Evolutionary conservation across 805 yeast species (phyloP).

Genomic region (Jamesozyma piceae): DNA sequence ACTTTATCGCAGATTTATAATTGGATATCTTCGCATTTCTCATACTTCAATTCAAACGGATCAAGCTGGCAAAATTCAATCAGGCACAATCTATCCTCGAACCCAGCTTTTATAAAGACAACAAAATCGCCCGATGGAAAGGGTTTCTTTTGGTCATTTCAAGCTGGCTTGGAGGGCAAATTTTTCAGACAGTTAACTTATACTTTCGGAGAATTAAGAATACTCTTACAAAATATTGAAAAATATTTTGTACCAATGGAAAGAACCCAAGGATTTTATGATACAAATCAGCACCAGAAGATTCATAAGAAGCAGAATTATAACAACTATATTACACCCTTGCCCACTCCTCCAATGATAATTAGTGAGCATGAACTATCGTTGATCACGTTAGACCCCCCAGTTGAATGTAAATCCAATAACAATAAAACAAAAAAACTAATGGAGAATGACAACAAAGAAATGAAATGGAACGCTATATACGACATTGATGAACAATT

Average conservation of each 20-base stretch:
- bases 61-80: conserved; percentile 97
- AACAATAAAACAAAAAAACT: not conserved
- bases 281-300: not conserved
- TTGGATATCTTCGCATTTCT: conserved; percentile 84
- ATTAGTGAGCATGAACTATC: not conserved
- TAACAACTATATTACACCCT: not conserved
- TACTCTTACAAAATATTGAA: conserved; percentile 8
- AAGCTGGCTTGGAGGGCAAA: conserved; percentile 61
- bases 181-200: conserved; percentile 45
- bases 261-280: not conserved
- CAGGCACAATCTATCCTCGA: conserved; percentile 86
- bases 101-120: conserved; percentile 79
- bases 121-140: conserved; percentile 81
- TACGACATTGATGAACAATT: conserved; percentile 10
- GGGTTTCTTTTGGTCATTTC: conserved; percentile 81
- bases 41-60: conserved; percentile 68
- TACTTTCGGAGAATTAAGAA: conserved; percentile 11
- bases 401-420: not conserved
- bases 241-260: conserved; percentile 1
- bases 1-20: conserved; percentile 75
- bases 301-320: no score
- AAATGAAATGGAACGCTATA: conserved; percentile 7
- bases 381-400: not conserved
- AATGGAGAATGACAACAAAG: not conserved
- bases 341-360: conserved; percentile 5